Evolutionary conservation across 495 filamentous ascomycete genomes (phyloP).

Genomic region (Talaromyces stipitatus): DNA sequence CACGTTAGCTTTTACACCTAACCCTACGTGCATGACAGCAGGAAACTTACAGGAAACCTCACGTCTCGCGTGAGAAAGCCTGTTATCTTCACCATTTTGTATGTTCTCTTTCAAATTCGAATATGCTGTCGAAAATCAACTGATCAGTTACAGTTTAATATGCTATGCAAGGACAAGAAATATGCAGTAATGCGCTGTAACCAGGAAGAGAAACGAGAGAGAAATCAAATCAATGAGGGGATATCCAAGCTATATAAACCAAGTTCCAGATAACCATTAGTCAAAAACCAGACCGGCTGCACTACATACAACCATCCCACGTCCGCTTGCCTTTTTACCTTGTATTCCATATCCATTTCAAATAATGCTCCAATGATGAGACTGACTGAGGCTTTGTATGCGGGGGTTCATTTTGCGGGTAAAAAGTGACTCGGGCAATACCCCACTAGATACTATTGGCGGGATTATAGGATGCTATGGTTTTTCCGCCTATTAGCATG

Average conservation of each 20-base stretch:
- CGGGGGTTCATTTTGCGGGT: conserved; percentile 2
- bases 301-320: background rate
- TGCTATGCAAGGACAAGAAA: background rate
- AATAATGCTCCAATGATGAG: background rate
- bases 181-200: background rate
- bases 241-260: conserved; percentile 20
- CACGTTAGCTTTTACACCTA: background rate
- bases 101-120: background rate
- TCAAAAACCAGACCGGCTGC: background rate
- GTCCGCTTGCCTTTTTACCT: background rate
- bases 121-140: too few relatives aligned
- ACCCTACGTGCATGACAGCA: background rate
- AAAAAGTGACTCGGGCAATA: background rate
- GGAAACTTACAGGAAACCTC: conserved; percentile 64
- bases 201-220: background rate
- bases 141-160: background rate
- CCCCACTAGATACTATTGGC: background rate
- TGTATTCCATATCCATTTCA: background rate
- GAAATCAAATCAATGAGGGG: conserved; percentile 7
- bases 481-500: background rate
- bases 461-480: background rate
- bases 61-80: conserved; percentile 75
- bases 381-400: background rate
- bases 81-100: conserved; percentile 68
- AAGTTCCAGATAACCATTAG: conserved; percentile 1